A percentile compares a stretch with the other conserved stretches of the same genome.
Conservation (phyloP, 169 alveolate species). For the Plasmodium ovale region DNA sequence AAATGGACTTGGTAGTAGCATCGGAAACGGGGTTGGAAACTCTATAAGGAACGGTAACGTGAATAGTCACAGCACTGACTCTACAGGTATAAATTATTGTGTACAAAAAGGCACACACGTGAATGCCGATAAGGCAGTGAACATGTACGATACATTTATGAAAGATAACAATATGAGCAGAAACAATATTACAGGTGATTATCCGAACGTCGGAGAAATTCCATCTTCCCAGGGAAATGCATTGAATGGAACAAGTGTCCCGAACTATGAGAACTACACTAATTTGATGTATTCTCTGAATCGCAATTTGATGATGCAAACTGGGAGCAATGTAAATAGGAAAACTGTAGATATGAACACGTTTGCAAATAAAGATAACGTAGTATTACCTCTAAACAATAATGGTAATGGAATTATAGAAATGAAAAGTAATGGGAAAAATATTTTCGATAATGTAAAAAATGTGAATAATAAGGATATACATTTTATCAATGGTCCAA, state of each 20-base stretch:
- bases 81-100: not conserved
- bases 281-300: constrained; percentile 2
- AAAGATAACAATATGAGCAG: not conserved
- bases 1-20: not conserved
- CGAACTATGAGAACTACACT: not conserved
- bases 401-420: not conserved
- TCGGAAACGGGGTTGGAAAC: not conserved
- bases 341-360: not conserved
- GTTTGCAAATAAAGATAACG: not conserved
- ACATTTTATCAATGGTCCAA: not conserved
- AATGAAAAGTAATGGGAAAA: not conserved
- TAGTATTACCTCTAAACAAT: not conserved
- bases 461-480: not conserved
- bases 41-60: not conserved
- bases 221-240: no score
- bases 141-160: not conserved
- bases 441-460: not conserved
- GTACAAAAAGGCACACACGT: not conserved
- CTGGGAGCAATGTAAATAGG: not conserved
- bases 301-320: not conserved
- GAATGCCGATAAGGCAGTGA: not conserved
- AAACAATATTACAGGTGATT: not conserved
- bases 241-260: not conserved
- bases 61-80: not conserved
- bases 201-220: not conserved